Conservation (phyloP, 2,329 filamentous ascomycete genomes). For the Zalaria obscura region DNA sequence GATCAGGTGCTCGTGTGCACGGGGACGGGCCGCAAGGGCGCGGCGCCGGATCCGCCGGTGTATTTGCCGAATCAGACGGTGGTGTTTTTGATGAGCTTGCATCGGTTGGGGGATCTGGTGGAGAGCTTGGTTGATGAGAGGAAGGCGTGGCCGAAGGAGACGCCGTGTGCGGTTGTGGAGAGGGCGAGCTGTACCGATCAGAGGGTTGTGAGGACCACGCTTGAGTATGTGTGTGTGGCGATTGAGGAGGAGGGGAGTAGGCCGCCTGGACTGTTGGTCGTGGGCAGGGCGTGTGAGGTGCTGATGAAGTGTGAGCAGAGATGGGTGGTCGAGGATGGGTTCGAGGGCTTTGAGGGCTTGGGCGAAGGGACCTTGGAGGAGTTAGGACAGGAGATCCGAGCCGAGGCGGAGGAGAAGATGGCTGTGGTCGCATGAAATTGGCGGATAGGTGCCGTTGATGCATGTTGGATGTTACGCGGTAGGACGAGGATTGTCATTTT, state of each 20-base stretch:
- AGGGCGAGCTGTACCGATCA: conserved; percentile 90
- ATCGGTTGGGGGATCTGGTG: conserved; percentile 64
- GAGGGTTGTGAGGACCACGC: conserved; percentile 75
- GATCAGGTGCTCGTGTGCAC: conserved; percentile 96
- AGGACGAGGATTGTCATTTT: too few relatives aligned
- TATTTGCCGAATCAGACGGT: conserved; percentile 67
- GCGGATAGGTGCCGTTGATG: too few relatives aligned
- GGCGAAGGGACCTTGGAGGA: conserved; percentile 16
- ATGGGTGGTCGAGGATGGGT: conserved; percentile 83
- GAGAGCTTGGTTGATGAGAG: conserved; percentile 46
- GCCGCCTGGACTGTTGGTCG: conserved; percentile 76
- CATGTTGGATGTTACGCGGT: too few relatives aligned
- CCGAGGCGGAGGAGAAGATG: conserved; percentile 28
- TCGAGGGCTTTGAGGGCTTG: conserved; percentile 51
- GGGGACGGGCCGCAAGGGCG: conserved; percentile 83
- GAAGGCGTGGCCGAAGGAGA: conserved; percentile 58
- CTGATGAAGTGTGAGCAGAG: conserved; percentile 48
- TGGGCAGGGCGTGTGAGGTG: conserved; percentile 72
- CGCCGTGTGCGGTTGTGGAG: conserved; percentile 86
- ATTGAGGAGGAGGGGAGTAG: conserved; percentile 81
- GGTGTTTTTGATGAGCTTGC: conserved; percentile 89
- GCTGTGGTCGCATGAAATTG: too few relatives aligned
- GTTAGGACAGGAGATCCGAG: conserved; percentile 11
- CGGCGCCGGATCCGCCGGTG: conserved; percentile 64
- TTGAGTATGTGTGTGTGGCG: conserved; percentile 64